Evolutionary conservation across 441 rosid genomes (phyloP).

Genomic region (Arabidopsis hybrid): DNA sequence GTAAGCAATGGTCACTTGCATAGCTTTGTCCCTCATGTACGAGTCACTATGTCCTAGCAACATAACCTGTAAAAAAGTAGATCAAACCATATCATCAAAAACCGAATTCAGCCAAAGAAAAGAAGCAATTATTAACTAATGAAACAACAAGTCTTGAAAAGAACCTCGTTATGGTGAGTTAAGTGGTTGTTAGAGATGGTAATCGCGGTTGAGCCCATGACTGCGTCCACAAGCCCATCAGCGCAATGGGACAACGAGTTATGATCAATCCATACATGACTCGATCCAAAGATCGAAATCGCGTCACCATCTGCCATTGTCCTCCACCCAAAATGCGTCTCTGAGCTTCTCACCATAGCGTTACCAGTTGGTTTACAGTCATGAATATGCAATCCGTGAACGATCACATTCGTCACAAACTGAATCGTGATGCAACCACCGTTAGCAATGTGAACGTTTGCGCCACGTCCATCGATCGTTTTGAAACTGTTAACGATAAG

Average conservation of each 20-base stretch:
- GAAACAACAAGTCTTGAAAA: neutral
- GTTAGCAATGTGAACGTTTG: constrained; percentile 87
- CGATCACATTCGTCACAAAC: constrained; percentile 80
- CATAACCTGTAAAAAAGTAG: constrained; percentile 55
- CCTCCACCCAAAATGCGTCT: constrained; percentile 86
- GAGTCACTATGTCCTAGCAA: constrained; percentile 94
- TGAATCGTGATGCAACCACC: constrained; percentile 93
- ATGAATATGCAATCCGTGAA: constrained; percentile 89
- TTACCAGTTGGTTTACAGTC: constrained; percentile 92
- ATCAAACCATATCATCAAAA: neutral
- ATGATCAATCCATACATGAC: constrained; percentile 96
- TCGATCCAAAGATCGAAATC: constrained; percentile 88
- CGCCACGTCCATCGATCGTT: constrained; percentile 94
- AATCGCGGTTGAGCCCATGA: constrained; percentile 95
- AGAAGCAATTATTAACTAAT: neutral
- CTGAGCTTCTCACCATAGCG: constrained; percentile 91
- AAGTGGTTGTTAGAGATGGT: constrained; percentile 90
- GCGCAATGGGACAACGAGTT: constrained; percentile 90
- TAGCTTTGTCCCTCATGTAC: constrained; percentile 77
- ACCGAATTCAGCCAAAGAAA: neutral
- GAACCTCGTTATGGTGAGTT: constrained; percentile 94
- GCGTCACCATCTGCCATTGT: constrained; percentile 97
- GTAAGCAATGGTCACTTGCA: constrained; percentile 97
- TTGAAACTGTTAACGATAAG: constrained; percentile 87
- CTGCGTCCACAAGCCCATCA: constrained; percentile 95